These are phyloP conservation scores for Boletus sp. DNA, from an alignment of 1,284 basidiomycete species.

Conservation along the genomic window DNA sequence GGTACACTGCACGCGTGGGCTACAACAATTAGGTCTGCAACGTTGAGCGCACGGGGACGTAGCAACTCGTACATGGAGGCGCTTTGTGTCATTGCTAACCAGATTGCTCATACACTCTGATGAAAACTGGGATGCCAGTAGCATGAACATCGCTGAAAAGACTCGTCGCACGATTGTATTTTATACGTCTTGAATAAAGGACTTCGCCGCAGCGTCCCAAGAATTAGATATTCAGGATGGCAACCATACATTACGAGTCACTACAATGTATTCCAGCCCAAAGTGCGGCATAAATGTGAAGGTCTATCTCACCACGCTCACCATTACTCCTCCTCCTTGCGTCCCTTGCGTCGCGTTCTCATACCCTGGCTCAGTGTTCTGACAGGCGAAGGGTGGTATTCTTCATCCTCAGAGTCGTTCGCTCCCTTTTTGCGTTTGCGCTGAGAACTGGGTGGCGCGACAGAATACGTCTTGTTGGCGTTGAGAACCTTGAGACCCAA, in stretches of 20 bases:
- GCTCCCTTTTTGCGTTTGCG: conserved; percentile 33
- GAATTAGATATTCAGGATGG: neutral
- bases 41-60: too few relatives aligned
- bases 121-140: too few relatives aligned
- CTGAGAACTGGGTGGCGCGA: conserved; percentile 21
- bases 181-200: too few relatives aligned
- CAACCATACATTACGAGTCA: neutral
- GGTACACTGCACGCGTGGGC: conserved; percentile 65
- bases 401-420: conserved; percentile 42
- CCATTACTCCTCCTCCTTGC: conserved; percentile 13
- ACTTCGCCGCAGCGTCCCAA: too few relatives aligned
- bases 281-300: neutral
- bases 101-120: too few relatives aligned
- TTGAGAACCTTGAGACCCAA: conserved; percentile 28
- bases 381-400: conserved; percentile 45
- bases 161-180: too few relatives aligned
- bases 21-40: conserved; percentile 35
- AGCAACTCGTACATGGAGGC: too few relatives aligned
- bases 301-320: neutral
- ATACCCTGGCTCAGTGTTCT: conserved; percentile 31
- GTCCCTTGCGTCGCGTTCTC: conserved; percentile 38
- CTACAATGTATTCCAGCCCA: neutral
- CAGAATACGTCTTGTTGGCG: conserved; percentile 3
- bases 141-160: too few relatives aligned
- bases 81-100: too few relatives aligned